Evolutionary conservation across 805 yeast genomes (phyloP).

Genomic region (Maudiozyma barnettii): DNA sequence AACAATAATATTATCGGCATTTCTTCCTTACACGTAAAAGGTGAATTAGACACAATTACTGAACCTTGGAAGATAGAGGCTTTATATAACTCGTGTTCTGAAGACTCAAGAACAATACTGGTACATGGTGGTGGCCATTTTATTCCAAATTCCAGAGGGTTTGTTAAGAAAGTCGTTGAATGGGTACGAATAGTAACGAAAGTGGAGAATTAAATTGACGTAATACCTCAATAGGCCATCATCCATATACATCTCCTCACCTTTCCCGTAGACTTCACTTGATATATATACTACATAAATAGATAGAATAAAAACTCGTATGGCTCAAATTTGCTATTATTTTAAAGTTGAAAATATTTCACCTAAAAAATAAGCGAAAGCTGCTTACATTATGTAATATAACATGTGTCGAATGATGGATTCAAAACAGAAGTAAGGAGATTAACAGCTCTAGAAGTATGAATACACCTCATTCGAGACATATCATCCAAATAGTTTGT

Average conservation of each 20-base stretch:
- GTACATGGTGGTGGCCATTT: conserved; percentile 95
- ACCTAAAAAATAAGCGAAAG: too few species aligned
- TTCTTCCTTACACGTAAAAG: conserved; percentile 68
- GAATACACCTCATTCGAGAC: not conserved
- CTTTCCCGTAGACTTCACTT: too few species aligned
- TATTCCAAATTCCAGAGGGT: conserved; percentile 71
- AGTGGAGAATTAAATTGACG: not conserved
- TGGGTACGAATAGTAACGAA: conserved; percentile 26
- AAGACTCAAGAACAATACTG: conserved; percentile 37
- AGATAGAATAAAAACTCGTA: too few species aligned
- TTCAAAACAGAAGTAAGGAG: not conserved
- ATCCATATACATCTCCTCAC: too few species aligned
- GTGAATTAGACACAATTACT: conserved; percentile 86
- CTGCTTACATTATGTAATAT: too few species aligned
- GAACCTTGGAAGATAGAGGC: conserved; percentile 55
- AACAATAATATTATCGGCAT: conserved; percentile 22
- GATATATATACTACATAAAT: too few species aligned
- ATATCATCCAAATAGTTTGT: conserved; percentile 47
- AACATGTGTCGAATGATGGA: too few species aligned
- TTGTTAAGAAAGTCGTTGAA: conserved; percentile 26
- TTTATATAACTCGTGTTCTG: conserved; percentile 43
- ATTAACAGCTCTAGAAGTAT: not conserved
- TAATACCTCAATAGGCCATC: too few species aligned
- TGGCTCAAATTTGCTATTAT: too few species aligned
- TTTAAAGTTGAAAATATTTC: too few species aligned